A percentile compares a stretch with the other conserved stretches of the same genome.
These are phyloP conservation scores for Macadamia tetraphylla DNA, from an alignment of 164 flowering plant species.

Conservation along the genomic window DNA sequence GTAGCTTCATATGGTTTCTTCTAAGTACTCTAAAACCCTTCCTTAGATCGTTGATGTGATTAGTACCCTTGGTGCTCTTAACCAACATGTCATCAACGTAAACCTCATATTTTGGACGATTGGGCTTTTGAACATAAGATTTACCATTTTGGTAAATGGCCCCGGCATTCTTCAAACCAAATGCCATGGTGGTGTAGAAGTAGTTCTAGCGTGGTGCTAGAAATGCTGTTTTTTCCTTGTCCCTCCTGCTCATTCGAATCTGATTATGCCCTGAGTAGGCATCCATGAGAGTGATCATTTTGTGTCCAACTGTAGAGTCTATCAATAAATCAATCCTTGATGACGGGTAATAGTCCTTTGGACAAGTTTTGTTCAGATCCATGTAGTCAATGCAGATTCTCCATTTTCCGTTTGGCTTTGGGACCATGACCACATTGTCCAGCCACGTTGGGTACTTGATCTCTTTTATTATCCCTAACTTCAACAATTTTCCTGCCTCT, in stretches of 20 bases:
- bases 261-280: slow-evolving; percentile 4
- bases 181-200: slow-evolving; percentile 8
- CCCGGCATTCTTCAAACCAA: slow-evolving; percentile 2
- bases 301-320: neutral
- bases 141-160: slow-evolving; percentile 7
- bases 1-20: too few species aligned
- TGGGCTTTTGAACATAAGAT: neutral
- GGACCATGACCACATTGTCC: too few species aligned
- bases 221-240: slow-evolving; percentile 1
- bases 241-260: neutral
- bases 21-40: neutral
- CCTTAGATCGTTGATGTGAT: neutral
- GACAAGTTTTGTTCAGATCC: neutral
- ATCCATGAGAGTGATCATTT: slow-evolving; percentile 2
- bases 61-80: neutral
- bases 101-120: neutral
- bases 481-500: too few species aligned
- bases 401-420: neutral
- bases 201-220: neutral
- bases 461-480: too few species aligned
- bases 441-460: too few species aligned
- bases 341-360: neutral
- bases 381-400: slow-evolving; percentile 7
- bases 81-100: slow-evolving; percentile 7
- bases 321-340: neutral